phyloP scores from a whole-genome alignment of 2,329 filamentous ascomycete genomes.

The Phialemonium atrogriseum region DNA sequence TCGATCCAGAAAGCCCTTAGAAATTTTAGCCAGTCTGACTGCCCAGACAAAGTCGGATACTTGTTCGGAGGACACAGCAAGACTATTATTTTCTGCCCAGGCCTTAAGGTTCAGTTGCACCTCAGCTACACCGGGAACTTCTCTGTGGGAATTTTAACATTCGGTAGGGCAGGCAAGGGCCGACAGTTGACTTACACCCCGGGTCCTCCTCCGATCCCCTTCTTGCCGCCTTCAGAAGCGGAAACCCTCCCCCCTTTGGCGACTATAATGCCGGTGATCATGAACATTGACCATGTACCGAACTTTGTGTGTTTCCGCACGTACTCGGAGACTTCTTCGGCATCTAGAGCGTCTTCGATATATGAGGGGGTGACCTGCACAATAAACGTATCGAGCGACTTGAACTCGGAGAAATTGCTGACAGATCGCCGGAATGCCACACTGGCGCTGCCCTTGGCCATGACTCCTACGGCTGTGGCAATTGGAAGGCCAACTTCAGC shows the following conservation, averaged over 20 bases:
- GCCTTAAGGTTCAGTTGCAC: no score
- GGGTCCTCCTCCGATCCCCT: no score
- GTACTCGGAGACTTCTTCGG: slow-evolving; percentile 1
- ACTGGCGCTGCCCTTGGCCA: neutral
- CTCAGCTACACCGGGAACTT: no score
- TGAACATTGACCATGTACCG: slow-evolving; percentile 1
- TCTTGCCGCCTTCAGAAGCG: no score
- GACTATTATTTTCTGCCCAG: no score
- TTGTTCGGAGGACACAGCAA: no score
- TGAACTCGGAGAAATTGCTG: neutral
- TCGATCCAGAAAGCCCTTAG: no score
- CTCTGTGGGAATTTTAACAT: no score
- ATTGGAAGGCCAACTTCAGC: neutral
- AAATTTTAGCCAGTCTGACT: no score
- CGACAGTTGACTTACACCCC: no score
- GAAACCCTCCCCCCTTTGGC: slow-evolving; percentile 1
- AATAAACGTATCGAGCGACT: slow-evolving; percentile 2
- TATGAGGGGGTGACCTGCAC: slow-evolving; percentile 1
- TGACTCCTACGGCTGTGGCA: neutral
- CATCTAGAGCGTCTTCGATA: slow-evolving; percentile 1
- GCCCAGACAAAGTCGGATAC: no score
- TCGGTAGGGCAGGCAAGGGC: no score
- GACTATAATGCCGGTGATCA: slow-evolving; percentile 3
- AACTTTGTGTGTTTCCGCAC: neutral
- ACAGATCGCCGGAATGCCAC: neutral